Evolutionary conservation across 2,329 filamentous ascomycete species (phyloP).

Genomic region (Exophiala xenobiotica): DNA sequence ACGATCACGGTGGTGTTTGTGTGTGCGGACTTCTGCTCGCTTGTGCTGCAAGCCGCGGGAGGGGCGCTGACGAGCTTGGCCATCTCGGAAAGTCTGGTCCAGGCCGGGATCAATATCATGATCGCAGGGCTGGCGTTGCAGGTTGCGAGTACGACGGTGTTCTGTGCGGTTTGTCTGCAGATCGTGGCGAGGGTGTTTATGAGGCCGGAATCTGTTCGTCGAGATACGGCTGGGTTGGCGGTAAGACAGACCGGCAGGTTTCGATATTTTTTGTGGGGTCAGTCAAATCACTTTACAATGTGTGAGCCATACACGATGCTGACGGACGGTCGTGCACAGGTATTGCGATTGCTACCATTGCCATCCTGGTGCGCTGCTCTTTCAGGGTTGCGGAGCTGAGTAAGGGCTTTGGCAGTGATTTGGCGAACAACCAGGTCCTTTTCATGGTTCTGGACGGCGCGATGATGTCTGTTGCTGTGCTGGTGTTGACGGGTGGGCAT

Average conservation of each 20-base stretch:
- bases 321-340: background rate
- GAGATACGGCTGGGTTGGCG: background rate
- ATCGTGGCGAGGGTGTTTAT: background rate
- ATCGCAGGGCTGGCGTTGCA: slow-evolving; percentile 59
- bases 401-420: slow-evolving; percentile 43
- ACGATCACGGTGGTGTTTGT: slow-evolving; percentile 53
- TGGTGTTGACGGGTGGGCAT: slow-evolving; percentile 8
- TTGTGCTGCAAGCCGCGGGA: slow-evolving; percentile 61
- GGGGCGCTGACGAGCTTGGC: slow-evolving; percentile 55
- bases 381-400: slow-evolving; percentile 51
- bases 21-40: slow-evolving; percentile 60
- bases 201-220: background rate
- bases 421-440: slow-evolving; percentile 49
- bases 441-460: slow-evolving; percentile 53
- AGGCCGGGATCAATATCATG: slow-evolving; percentile 60
- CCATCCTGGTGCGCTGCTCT: slow-evolving; percentile 47
- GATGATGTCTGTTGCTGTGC: slow-evolving; percentile 43
- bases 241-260: background rate
- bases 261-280: background rate
- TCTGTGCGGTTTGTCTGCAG: slow-evolving; percentile 48
- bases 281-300: too few species aligned
- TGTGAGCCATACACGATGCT: too few species aligned
- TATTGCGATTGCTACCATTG: slow-evolving; percentile 36
- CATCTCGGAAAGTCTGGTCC: slow-evolving; percentile 36
- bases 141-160: slow-evolving; percentile 47